Conservation (phyloP, 805 yeast genomes). For the Kazachstania taianensis region DNA sequence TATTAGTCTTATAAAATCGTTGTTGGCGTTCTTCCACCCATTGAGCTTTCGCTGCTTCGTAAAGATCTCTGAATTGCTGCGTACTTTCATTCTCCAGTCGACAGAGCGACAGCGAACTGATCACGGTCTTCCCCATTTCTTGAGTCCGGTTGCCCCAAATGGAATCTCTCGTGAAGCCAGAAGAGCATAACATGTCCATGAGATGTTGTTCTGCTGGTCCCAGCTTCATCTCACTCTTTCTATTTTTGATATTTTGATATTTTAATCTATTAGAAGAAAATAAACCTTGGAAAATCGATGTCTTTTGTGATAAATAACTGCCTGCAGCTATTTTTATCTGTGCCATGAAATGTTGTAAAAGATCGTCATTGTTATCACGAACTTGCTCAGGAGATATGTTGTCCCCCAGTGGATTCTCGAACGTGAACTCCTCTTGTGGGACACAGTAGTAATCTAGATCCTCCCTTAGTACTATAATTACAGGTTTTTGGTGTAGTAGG, state of each 20-base stretch:
- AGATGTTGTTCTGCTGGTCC: constrained; percentile 93
- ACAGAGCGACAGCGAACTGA: constrained; percentile 51
- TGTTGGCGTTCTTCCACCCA: constrained; percentile 12
- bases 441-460: constrained; percentile 90
- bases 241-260: constrained; percentile 32
- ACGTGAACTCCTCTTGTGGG: constrained; percentile 34
- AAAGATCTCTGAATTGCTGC: constrained; percentile 22
- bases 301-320: constrained; percentile 44
- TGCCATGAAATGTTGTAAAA: constrained; percentile 41
- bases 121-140: constrained; percentile 81
- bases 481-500: constrained; percentile 69
- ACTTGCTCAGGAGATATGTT: constrained; percentile 31
- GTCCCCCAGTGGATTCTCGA: constrained; percentile 30
- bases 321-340: constrained; percentile 68
- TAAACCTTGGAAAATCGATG: constrained; percentile 68
- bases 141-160: constrained; percentile 84
- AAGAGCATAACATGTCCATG: constrained; percentile 85
- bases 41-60: constrained; percentile 13
- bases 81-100: constrained; percentile 34
- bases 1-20: background rate
- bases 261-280: constrained; percentile 29
- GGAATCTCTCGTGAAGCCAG: constrained; percentile 63
- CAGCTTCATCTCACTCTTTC: constrained; percentile 40
- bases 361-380: constrained; percentile 32
- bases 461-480: constrained; percentile 84